Evolutionary conservation across 495 filamentous ascomycete species (phyloP).

Genomic region (Penicillium silybi): DNA sequence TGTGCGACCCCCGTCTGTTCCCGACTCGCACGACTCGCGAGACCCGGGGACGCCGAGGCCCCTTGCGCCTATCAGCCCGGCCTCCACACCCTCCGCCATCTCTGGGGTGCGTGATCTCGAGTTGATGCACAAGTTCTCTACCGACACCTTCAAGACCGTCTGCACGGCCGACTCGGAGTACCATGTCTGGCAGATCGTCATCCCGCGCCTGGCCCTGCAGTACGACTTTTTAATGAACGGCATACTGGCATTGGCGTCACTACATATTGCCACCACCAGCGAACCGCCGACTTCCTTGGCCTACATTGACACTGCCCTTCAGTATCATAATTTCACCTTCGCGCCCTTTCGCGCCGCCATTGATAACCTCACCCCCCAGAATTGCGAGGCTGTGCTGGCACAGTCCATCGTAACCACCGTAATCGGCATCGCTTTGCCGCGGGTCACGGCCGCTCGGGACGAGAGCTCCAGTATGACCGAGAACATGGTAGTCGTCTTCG

Average conservation of each 20-base stretch:
- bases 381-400: conserved; percentile 50
- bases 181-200: conserved; percentile 34
- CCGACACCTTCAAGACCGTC: conserved; percentile 35
- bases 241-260: conserved; percentile 49
- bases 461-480: conserved; percentile 31
- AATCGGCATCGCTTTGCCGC: conserved; percentile 46
- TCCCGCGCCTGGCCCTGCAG: conserved; percentile 45
- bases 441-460: conserved; percentile 30
- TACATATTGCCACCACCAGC: conserved; percentile 47
- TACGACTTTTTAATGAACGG: conserved; percentile 54
- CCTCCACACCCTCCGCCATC: conserved; percentile 14
- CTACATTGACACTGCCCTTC: conserved; percentile 48
- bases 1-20: background rate
- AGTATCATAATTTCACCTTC: conserved; percentile 48
- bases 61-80: conserved; percentile 19
- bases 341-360: conserved; percentile 43
- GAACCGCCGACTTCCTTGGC: conserved; percentile 32
- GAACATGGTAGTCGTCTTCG: conserved; percentile 35
- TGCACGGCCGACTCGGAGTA: conserved; percentile 25
- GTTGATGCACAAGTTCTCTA: conserved; percentile 42
- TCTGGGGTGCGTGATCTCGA: conserved; percentile 33
- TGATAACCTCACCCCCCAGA: conserved; percentile 40
- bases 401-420: conserved; percentile 50
- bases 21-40: background rate
- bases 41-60: conserved; percentile 9